Evolutionary conservation across 2,329 filamentous ascomycete species (phyloP), one percentile per base, ranked within the genome.

Genomic region (Sclerotinia minor): DNA sequence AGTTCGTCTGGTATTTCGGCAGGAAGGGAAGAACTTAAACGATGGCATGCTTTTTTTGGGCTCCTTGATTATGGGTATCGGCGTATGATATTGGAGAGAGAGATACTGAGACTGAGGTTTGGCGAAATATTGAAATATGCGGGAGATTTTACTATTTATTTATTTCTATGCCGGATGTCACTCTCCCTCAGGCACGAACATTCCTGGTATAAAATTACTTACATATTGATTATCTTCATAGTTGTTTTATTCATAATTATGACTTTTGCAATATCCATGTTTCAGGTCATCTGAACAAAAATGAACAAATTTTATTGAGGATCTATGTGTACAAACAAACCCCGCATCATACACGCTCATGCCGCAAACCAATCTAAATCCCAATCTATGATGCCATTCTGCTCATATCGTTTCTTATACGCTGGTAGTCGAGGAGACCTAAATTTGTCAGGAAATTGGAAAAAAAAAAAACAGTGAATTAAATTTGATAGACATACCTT

Each of bases 351-450:
- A 76, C 73, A 76, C 74, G 75, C 74, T 76, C 71, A 67, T 73
- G 69, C 70, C 67, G 55, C 67, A 64, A 24, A 66, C 63, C 69
- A 65, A 64, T 72, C 70, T 71, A 60, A 64, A 67, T 64, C 58
- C 49, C 68, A 19, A 54, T 68, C 68, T 77, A 78, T 50, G 59
- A 63, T 69, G 75, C 75, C 83, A 92, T 94, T 80, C 92, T 89
- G 84, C 88, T 92, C 90, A 95, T 95, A 79, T 95, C 92, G 80
- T 87, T 89, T 79, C 93, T 85, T 77, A 92, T 50, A 44, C 59
- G 49, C 79, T 89, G 84, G 83, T 95, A 96, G 80, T 94, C 87
- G 71, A 91, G 85, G 68, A 90, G 80, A 63, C 69, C 65, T 67
- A 52, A 19, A 29, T 9, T 38, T 32, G 41, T 69, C 53, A 69